These are phyloP conservation scores for Bassia scoparia DNA, from an alignment of 148 eudicot species.

Conservation along the genomic window DNA sequence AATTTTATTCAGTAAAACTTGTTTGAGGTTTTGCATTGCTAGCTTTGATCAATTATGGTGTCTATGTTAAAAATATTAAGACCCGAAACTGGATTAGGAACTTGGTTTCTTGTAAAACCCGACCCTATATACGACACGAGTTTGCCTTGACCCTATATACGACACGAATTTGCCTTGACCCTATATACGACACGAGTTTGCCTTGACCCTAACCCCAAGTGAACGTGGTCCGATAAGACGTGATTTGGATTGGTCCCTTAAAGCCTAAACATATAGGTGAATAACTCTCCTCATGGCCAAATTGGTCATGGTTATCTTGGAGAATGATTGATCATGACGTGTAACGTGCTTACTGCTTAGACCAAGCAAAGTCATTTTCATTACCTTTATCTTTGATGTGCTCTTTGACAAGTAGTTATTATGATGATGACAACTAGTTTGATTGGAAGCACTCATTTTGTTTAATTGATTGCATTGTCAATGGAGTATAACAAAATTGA, in stretches of 20 bases:
- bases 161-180: neutral
- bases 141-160: neutral
- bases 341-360: conserved; percentile 6
- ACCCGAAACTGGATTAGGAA: neutral
- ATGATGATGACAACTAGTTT: neutral
- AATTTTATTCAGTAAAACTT: neutral
- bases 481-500: no score
- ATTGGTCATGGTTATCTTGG: neutral
- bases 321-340: conserved; percentile 11
- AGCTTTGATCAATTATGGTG: neutral
- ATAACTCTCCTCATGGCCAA: neutral
- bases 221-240: neutral
- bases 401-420: neutral
- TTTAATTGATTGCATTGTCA: no score
- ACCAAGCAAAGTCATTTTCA: conserved; percentile 1
- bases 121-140: neutral
- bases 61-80: neutral
- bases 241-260: neutral
- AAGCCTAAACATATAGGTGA: neutral
- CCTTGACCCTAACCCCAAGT: neutral
- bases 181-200: neutral
- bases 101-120: neutral
- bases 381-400: neutral
- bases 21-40: neutral
- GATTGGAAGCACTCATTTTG: neutral